phyloP scores from a whole-genome alignment of 2,329 filamentous ascomycete species.

The Pestalotiopsis fici region DNA sequence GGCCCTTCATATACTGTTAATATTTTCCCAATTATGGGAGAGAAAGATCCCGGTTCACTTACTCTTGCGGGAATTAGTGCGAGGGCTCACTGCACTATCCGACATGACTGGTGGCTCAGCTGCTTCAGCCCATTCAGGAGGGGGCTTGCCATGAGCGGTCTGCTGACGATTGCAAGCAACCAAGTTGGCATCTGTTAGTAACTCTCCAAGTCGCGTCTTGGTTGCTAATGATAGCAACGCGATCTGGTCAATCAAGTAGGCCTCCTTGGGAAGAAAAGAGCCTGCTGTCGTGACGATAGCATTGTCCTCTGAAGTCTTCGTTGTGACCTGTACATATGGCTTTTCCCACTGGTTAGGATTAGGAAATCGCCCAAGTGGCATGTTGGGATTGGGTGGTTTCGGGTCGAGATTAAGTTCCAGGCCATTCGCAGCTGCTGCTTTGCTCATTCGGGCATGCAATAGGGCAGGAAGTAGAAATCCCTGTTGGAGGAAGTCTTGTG shows the following conservation, averaged over 20 bases:
- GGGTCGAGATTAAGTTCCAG: conserved; percentile 56
- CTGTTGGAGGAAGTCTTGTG: conserved; percentile 72
- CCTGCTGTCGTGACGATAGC: conserved; percentile 64
- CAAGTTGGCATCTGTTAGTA: conserved; percentile 76
- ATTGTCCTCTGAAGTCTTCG: conserved; percentile 59
- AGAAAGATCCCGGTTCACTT: conserved; percentile 30
- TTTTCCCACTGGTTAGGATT: conserved; percentile 49
- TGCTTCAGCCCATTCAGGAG: conserved; percentile 73
- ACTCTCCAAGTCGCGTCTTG: conserved; percentile 73
- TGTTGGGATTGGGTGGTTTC: conserved; percentile 42
- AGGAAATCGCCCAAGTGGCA: conserved; percentile 49
- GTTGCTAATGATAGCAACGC: conserved; percentile 81
- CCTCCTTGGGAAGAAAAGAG: conserved; percentile 73
- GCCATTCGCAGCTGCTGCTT: conserved; percentile 59
- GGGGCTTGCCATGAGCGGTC: conserved; percentile 78
- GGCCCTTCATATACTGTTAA: conserved; percentile 40
- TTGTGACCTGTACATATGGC: conserved; percentile 55
- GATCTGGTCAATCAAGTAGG: conserved; percentile 78
- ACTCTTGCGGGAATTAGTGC: conserved; percentile 62
- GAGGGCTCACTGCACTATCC: conserved; percentile 51
- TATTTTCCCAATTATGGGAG: conserved; percentile 4
- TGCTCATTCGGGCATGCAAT: conserved; percentile 58
- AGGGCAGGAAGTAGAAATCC: conserved; percentile 67
- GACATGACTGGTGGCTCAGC: conserved; percentile 48
- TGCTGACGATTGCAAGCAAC: conserved; percentile 72